These are phyloP conservation scores for Hirschfeldia incana DNA, from an alignment of 345 rosid genomes.

Conservation along the genomic window DNA sequence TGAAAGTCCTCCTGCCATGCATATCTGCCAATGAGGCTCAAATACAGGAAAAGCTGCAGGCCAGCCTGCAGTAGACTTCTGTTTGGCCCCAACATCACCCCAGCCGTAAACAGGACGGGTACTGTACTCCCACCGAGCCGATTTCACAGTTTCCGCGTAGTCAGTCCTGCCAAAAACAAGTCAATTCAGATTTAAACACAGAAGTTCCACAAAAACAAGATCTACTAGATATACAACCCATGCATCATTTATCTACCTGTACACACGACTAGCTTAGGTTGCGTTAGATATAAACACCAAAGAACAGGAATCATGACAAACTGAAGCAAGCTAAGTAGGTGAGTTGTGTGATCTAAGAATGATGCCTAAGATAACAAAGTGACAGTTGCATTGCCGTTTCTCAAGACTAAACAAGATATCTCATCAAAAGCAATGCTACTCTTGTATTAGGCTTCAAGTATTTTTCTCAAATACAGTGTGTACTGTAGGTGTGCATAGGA, in stretches of 20 bases:
- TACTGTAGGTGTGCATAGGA: neutral
- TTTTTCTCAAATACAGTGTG: neutral
- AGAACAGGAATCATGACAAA: conserved; percentile 3
- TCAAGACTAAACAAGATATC: conserved; percentile 9
- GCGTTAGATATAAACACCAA: neutral
- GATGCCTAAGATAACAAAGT: conserved; percentile 7
- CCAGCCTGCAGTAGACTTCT: conserved; percentile 98
- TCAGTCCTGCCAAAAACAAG: conserved; percentile 58
- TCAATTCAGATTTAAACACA: neutral
- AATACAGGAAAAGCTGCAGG: conserved; percentile 94
- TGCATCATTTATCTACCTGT: neutral
- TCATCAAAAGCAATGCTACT: neutral
- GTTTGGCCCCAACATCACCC: conserved; percentile 80
- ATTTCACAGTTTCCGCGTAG: conserved; percentile 64
- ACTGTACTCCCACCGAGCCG: conserved; percentile 93
- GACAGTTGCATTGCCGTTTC: conserved; percentile 3
- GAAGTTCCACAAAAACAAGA: neutral
- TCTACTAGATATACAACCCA: neutral
- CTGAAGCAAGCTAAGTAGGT: conserved; percentile 2
- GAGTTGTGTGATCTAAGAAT: conserved; percentile 1
- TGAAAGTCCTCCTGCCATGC: conserved; percentile 99
- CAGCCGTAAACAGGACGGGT: conserved; percentile 92
- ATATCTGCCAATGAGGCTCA: conserved; percentile 99
- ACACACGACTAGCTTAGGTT: too few species aligned
- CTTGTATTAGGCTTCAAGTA: conserved; percentile 1